phyloP scores from a whole-genome alignment of 2,329 filamentous ascomycete species.

The Laburnicola sp. region DNA sequence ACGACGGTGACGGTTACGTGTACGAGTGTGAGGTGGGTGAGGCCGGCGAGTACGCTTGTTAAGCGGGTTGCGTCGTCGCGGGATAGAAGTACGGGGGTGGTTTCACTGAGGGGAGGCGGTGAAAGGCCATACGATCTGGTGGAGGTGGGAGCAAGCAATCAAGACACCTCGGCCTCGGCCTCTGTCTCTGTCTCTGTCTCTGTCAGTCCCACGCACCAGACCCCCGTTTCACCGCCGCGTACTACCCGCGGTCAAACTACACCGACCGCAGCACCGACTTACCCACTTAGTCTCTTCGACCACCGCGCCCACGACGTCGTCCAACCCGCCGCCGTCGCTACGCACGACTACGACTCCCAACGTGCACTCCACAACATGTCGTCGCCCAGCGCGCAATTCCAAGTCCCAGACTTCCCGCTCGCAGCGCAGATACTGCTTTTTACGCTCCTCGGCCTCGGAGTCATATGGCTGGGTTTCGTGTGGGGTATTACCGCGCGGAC shows the following conservation, averaged over 20 bases:
- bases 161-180: too few species aligned
- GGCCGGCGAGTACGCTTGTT: not conserved
- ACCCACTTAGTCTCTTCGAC: not conserved
- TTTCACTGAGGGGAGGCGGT: too few species aligned
- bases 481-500: not conserved
- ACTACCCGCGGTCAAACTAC: too few species aligned
- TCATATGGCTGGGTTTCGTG: not conserved
- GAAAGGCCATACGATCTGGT: too few species aligned
- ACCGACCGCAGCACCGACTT: not conserved
- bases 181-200: too few species aligned
- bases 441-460: not conserved
- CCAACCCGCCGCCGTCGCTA: too few species aligned
- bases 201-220: too few species aligned
- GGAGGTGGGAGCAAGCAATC: too few species aligned
- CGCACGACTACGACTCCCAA: not conserved
- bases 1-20: not conserved
- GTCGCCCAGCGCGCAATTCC: not conserved
- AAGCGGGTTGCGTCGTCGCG: not conserved
- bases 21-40: not conserved
- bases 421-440: not conserved
- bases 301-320: not conserved
- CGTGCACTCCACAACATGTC: not conserved
- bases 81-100: too few species aligned
- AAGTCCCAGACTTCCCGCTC: not conserved
- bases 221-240: too few species aligned